Base-by-base conservation (phyloP, 1,284 basidiomycete species). In the Flammula alnicola region DNA sequence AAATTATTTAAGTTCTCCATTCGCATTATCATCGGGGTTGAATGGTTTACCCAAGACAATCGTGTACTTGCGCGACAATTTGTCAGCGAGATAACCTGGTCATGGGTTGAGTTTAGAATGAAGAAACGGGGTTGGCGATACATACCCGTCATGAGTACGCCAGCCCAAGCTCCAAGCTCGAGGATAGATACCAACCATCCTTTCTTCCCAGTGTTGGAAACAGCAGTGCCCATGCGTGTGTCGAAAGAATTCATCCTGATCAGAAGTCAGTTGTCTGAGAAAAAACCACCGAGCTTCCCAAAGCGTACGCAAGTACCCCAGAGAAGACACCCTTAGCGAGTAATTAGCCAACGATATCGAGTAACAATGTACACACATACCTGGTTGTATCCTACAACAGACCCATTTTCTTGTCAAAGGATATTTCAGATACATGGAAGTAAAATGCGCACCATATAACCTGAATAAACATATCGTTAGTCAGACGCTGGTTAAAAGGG, bases 291-390 rank as follows among this genome's bases (percentile, higher is more conserved):
- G 8, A 65, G 10, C 6, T 8, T 20, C 10, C 12, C 9, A 11
- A 5, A 20, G 27, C 74, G 37, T 60, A 81, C 80, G 68, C 70
- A 33, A 87, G 74, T 27, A 88, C 84, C 48, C 84, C 80, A 20
- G 84, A 87, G 67, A 88, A 87, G n/a, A 88, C 85, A 57, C 85
- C 85, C 80, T 84, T 30, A n/a, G n/a, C n/a, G n/a, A n/a, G n/a
- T n/a, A n/a, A n/a, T n/a, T n/a, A n/a, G n/a, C n/a, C n/a, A n/a
- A n/a, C n/a, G 39, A 37, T 35, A 46, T 27, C 41, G 39, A 39
- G 35, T 39, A 29, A 27, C 33, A 33, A 7, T 25, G 9, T 16
- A 16, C 12, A 22, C 3, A 3, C 69, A 51, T 53, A 80, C 81
- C 69, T 86, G 81, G 59, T 86, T 85, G 63, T 85, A 86, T 33